Conservation (phyloP, 192 early-diverging fungal genomes). For the Pilobolus umbonatus region DNA sequence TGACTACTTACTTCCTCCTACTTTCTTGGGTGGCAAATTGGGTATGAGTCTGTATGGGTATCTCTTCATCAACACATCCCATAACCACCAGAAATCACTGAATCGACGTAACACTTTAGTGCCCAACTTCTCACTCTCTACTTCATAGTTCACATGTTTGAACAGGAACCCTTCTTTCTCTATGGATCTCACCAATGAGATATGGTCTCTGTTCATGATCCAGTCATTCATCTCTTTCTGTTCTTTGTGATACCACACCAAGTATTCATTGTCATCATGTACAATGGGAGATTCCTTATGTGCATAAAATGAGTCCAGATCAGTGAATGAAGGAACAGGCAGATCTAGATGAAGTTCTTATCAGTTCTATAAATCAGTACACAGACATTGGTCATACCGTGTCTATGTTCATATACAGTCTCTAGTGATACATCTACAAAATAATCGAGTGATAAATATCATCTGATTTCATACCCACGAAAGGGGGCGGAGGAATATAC, state of each 20-base stretch:
- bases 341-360: neutral
- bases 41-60: constrained; percentile 84
- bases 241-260: constrained; percentile 4
- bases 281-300: neutral
- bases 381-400: constrained; percentile 38
- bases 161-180: constrained; percentile 57
- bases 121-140: constrained; percentile 63
- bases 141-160: constrained; percentile 86
- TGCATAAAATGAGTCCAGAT: constrained; percentile 30
- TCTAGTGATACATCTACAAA: constrained; percentile 56
- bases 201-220: constrained; percentile 51
- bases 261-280: neutral
- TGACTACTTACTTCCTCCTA: constrained; percentile 69
- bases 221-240: constrained; percentile 38
- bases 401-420: constrained; percentile 56
- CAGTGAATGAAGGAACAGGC: constrained; percentile 54
- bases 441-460: neutral
- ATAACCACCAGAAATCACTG: constrained; percentile 90
- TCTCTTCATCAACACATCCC: constrained; percentile 67
- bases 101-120: constrained; percentile 74
- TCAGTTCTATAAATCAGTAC: neutral
- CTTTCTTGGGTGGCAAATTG: constrained; percentile 83
- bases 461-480: neutral
- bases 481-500: too few species aligned
- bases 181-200: constrained; percentile 46